Conservation (phyloP, 1,139 yeast genomes). For the Diutina siamensis region DNA sequence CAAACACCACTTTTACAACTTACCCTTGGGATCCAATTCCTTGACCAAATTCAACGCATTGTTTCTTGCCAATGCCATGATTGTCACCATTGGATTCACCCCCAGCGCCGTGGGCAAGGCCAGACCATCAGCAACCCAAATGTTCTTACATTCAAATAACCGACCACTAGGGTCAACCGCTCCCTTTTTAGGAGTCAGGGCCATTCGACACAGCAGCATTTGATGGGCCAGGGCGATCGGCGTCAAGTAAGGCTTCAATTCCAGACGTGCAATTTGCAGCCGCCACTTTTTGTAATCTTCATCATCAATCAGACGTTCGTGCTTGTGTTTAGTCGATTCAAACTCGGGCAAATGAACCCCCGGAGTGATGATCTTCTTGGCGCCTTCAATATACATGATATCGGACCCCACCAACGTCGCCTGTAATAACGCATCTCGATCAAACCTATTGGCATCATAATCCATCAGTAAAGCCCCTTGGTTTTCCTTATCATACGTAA, state of each 20-base stretch:
- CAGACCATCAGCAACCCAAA: constrained; percentile 4
- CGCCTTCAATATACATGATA: constrained; percentile 41
- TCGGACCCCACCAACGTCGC: constrained; percentile 35
- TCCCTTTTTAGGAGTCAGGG: background rate
- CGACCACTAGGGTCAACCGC: background rate
- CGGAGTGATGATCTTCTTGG: constrained; percentile 32
- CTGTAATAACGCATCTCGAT: constrained; percentile 28
- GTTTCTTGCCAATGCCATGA: constrained; percentile 3
- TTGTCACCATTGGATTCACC: background rate
- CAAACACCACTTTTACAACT: no score
- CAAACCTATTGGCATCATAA: constrained; percentile 32
- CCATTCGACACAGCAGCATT: constrained; percentile 4
- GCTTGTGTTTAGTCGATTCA: constrained; percentile 26
- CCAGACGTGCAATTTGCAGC: constrained; percentile 16
- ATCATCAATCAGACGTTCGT: constrained; percentile 30
- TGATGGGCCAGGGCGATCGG: constrained; percentile 3
- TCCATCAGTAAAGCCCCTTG: constrained; percentile 30
- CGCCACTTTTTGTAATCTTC: constrained; percentile 38
- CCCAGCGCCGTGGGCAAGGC: constrained; percentile 5
- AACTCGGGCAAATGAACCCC: constrained; percentile 29
- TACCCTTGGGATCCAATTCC: background rate
- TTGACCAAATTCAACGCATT: background rate
- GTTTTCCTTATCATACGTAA: constrained; percentile 21
- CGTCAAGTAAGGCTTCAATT: constrained; percentile 14
- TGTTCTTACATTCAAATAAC: background rate